Evolutionary conservation across 352 stramenopile genomes (phyloP), one percentile per base, ranked within the genome.

Genomic region (Aphanomyces astaci): DNA sequence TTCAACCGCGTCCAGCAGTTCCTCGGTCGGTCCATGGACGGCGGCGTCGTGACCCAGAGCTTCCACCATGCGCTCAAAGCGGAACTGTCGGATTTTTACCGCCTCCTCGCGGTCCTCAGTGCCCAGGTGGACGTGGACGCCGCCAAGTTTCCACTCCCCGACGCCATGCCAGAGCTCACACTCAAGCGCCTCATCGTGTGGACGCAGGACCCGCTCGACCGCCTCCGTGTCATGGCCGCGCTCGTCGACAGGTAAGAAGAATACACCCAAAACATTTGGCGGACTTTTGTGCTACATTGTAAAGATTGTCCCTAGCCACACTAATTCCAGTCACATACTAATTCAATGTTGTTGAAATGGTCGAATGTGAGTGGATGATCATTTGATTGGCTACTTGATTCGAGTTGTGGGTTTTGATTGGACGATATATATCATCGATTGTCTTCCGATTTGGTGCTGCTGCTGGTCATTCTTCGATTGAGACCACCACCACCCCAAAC

Each of bases 81-180:
- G 17, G 89, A 97, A 63, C 70, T 98, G n/a, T 89, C 79, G 1
- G 88, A 95, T 62, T 98, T 97, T 74, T 97, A 94, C 59, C 88
- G 92, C 7, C 73, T 98, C n/a, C 91, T 98, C 33, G 91, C 92
- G 17, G 89, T 97, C 2, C 68, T 98, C 32, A 84, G 92, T 24
- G 76, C 90, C 10, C 92, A 98, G 80, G 84, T 97, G 19, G 84
- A 94, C 48, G 81, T 90, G 24, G 84, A 94, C 51, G 84, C 80
- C 1, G 84, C 85, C 74, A 80, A 73, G 27, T 85, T 78, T 32
- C 78, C 86, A 31, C 5, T 39, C 4, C 32, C 24, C 13, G 73
- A 69, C 22, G 72, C 70, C 0, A 52, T 72, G 3, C 71, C 66
- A 13, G 82, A 83, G 1, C 71, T 98, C 22, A 97, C 92, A 4